Conservation (phyloP, 495 filamentous ascomycete species). For the Hypoxylon fuscum region DNA sequence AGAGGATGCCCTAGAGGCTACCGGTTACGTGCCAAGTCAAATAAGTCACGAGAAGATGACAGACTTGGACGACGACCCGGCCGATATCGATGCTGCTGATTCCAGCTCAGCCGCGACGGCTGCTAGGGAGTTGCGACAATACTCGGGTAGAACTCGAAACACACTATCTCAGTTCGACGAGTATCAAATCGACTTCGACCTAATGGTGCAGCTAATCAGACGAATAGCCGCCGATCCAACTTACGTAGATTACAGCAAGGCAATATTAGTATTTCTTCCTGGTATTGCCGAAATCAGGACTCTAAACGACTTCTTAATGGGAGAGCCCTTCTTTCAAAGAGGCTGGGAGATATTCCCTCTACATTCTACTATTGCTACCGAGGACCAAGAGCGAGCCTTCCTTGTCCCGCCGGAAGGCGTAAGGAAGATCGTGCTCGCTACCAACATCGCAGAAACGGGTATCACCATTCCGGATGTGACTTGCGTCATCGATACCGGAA, state of each 20-base stretch:
- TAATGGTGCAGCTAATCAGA: slow-evolving; percentile 78
- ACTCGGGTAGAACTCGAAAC: slow-evolving; percentile 76
- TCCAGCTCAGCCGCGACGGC: slow-evolving; percentile 58
- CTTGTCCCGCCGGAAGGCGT: slow-evolving; percentile 79
- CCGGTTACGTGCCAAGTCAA: slow-evolving; percentile 71
- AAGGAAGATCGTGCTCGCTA: slow-evolving; percentile 92
- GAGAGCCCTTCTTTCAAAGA: slow-evolving; percentile 72
- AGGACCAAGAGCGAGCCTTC: slow-evolving; percentile 94
- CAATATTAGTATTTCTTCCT: slow-evolving; percentile 92
- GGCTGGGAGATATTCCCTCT: slow-evolving; percentile 84
- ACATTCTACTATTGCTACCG: slow-evolving; percentile 94
- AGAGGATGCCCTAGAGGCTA: slow-evolving; percentile 89
- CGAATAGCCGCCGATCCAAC: slow-evolving; percentile 72
- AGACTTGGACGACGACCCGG: slow-evolving; percentile 65
- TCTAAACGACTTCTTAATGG: slow-evolving; percentile 80
- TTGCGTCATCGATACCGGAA: slow-evolving; percentile 92
- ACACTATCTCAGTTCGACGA: slow-evolving; percentile 82
- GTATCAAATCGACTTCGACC: slow-evolving; percentile 83
- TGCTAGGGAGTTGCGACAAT: slow-evolving; percentile 67
- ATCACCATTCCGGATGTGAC: slow-evolving; percentile 98
- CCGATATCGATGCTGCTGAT: slow-evolving; percentile 56
- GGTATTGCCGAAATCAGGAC: slow-evolving; percentile 93
- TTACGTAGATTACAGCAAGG: slow-evolving; percentile 79
- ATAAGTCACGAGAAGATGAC: slow-evolving; percentile 54
- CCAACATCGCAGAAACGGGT: slow-evolving; percentile 96